These are phyloP conservation scores for Ceratocystis lukuohia DNA, from an alignment of 2,329 filamentous ascomycete genomes.

Conservation along the genomic window DNA sequence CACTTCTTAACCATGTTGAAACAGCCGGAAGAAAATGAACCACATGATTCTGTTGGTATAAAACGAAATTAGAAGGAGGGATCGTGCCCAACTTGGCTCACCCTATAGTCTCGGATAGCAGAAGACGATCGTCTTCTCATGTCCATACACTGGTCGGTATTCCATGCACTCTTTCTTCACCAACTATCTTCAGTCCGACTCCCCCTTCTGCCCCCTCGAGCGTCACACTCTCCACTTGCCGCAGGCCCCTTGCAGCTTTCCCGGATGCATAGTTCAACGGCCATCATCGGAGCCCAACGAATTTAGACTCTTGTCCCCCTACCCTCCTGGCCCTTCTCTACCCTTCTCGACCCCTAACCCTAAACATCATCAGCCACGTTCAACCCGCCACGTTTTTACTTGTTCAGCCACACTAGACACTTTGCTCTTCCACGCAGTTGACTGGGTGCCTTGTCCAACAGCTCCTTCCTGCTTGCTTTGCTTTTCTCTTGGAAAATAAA, in stretches of 20 bases:
- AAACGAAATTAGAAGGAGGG: not conserved
- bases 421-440: slow-evolving; percentile 16
- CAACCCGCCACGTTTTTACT: not conserved
- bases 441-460: slow-evolving; percentile 13
- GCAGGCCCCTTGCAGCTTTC: slow-evolving; percentile 1
- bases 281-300: not conserved
- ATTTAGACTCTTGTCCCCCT: not conserved
- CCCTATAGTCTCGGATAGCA: too few relatives aligned
- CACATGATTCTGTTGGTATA: too few relatives aligned
- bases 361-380: too few relatives aligned
- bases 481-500: slow-evolving; percentile 1
- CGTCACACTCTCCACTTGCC: slow-evolving; percentile 2
- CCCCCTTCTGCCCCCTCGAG: not conserved
- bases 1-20: not conserved
- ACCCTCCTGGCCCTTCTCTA: not conserved
- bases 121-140: too few relatives aligned
- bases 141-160: too few relatives aligned
- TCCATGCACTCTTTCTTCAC: not conserved
- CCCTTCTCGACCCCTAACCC: too few relatives aligned
- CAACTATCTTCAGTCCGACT: not conserved
- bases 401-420: not conserved
- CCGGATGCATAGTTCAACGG: not conserved
- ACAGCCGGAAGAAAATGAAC: not conserved
- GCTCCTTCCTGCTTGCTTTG: not conserved
- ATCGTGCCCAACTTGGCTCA: not conserved